Evolutionary conservation across 1,139 yeast species (phyloP).

Genomic region (Blastobotrys malaysiensis): DNA sequence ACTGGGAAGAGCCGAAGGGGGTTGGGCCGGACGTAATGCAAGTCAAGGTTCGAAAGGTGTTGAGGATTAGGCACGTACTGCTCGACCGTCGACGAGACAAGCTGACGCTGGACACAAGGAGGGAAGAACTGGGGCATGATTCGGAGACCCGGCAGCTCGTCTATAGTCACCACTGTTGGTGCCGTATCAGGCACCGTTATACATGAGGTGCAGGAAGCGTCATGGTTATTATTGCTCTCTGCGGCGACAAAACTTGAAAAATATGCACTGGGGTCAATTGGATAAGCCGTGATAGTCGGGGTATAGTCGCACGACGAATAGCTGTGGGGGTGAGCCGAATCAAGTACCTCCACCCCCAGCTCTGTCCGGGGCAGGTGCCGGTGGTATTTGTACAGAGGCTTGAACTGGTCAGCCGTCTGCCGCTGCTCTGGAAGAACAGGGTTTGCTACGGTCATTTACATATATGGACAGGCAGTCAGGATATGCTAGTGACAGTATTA

Average conservation of each 20-base stretch:
- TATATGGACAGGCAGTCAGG: neutral
- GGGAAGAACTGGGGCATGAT: slow-evolving; percentile 28
- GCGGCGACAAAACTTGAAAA: slow-evolving; percentile 1
- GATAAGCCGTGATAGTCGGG: neutral
- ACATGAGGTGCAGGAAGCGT: neutral
- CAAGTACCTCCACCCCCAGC: slow-evolving; percentile 14
- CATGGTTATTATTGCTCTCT: neutral
- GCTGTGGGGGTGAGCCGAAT: slow-evolving; percentile 10
- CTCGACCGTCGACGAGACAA: slow-evolving; percentile 29
- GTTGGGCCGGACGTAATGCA: slow-evolving; percentile 28
- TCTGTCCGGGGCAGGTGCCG: slow-evolving; percentile 17
- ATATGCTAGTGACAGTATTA: no score
- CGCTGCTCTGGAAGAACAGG: neutral
- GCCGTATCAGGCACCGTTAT: neutral
- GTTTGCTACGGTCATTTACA: neutral
- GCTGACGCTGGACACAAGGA: slow-evolving; percentile 26
- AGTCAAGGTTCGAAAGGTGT: slow-evolving; percentile 36
- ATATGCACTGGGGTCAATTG: neutral
- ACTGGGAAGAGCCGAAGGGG: slow-evolving; percentile 19
- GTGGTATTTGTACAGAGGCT: slow-evolving; percentile 34
- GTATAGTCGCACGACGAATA: neutral
- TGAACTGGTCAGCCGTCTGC: slow-evolving; percentile 26
- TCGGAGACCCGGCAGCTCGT: slow-evolving; percentile 35
- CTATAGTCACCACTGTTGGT: slow-evolving; percentile 15
- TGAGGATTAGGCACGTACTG: slow-evolving; percentile 32